These are phyloP conservation scores for Xylaria cubensis DNA, from an alignment of 495 filamentous ascomycete genomes.

Conservation along the genomic window DNA sequence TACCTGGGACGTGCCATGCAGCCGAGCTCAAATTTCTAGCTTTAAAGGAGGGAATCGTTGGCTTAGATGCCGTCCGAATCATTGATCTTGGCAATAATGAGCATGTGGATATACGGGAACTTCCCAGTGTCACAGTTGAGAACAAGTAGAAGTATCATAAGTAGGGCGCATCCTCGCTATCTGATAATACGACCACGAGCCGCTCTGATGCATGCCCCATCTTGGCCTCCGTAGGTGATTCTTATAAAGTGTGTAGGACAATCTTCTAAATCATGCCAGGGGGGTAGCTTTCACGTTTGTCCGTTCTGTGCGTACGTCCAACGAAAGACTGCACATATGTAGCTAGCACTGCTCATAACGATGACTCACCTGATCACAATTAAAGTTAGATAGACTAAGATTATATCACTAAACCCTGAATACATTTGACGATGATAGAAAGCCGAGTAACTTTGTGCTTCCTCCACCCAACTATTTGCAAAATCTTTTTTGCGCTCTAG, in stretches of 20 bases:
- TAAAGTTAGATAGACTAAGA: neutral
- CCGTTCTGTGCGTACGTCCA: neutral
- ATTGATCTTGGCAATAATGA: conserved; percentile 83
- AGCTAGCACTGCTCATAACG: neutral
- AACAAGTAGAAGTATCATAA: conserved; percentile 29
- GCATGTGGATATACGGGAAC: conserved; percentile 78
- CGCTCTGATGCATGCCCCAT: neutral
- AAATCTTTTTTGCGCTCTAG: neutral
- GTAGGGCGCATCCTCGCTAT: neutral
- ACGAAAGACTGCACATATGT: neutral
- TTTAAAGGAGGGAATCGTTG: conserved; percentile 74
- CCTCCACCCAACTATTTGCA: neutral
- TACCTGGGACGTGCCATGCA: conserved; percentile 78
- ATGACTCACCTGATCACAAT: neutral
- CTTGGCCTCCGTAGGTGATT: neutral
- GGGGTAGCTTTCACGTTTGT: neutral
- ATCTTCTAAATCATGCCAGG: neutral
- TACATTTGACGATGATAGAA: neutral
- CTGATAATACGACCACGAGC: neutral
- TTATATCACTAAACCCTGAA: neutral
- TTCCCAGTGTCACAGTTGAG: conserved; percentile 74
- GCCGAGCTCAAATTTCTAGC: conserved; percentile 82
- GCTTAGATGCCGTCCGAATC: conserved; percentile 80
- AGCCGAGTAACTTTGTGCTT: neutral
- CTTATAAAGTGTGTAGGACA: neutral